Evolutionary conservation across 306 rosid genomes (phyloP).

Genomic region (Elaeagnus macrophylla): DNA sequence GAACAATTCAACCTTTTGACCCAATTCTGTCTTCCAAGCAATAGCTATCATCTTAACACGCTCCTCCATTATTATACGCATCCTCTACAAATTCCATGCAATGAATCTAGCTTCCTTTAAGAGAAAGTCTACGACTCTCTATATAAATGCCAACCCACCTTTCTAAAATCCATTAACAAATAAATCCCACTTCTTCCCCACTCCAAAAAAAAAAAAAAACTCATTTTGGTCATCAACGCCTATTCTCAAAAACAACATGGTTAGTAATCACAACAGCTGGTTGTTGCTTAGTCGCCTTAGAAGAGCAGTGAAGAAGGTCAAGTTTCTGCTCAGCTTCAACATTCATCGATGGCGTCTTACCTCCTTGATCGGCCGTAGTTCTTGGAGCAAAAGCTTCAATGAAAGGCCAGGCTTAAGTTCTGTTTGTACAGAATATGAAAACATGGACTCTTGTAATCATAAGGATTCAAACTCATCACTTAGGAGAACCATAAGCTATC

Average conservation of each 20-base stretch:
- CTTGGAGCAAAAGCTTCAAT: slow-evolving; percentile 27
- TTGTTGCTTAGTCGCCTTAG: not conserved
- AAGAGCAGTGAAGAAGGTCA: not conserved
- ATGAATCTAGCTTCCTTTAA: too few species aligned
- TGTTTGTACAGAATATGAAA: slow-evolving; percentile 5
- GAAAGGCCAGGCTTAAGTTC: slow-evolving; percentile 44
- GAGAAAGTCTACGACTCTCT: too few species aligned
- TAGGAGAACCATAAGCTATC: slow-evolving; percentile 48
- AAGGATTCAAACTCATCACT: slow-evolving; percentile 13
- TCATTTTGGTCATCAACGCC: too few species aligned
- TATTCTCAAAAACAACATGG: not conserved
- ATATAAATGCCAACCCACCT: too few species aligned
- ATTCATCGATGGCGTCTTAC: not conserved
- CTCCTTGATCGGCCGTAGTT: not conserved
- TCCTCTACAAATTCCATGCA: too few species aligned
- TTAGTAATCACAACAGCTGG: not conserved
- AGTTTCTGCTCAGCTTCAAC: not conserved
- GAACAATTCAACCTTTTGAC: too few species aligned
- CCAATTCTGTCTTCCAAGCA: too few species aligned
- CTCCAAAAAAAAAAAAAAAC: too few species aligned
- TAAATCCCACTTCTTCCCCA: too few species aligned
- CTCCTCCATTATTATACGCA: too few species aligned
- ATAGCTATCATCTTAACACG: too few species aligned
- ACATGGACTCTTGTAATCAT: slow-evolving; percentile 8
- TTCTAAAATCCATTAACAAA: too few species aligned